Percentiles rank a stretch among this genome's conserved stretches.
These are phyloP conservation scores for Alternaria novae-zelandiae DNA, from an alignment of 2,329 filamentous ascomycete species.

Conservation along the genomic window DNA sequence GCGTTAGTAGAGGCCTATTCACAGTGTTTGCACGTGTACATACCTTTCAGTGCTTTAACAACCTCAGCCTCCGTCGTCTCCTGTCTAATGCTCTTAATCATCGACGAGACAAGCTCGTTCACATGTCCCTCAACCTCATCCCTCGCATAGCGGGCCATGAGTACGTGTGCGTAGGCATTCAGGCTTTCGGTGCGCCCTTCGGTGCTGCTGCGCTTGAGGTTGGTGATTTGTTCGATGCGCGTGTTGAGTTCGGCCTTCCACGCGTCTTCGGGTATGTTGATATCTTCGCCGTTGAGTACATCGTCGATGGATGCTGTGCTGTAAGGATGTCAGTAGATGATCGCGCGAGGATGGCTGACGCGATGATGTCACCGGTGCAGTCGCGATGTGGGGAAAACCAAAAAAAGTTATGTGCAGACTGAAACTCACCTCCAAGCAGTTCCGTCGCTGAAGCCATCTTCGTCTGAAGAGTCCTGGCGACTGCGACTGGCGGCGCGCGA, in stretches of 20 bases:
- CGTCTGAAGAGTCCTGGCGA: constrained; percentile 69
- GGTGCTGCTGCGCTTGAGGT: constrained; percentile 78
- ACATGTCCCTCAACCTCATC: constrained; percentile 66
- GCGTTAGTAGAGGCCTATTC: constrained; percentile 20
- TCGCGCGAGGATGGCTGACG: constrained; percentile 8
- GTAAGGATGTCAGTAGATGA: constrained; percentile 29
- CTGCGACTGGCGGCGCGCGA: constrained; percentile 61
- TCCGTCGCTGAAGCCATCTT: constrained; percentile 66
- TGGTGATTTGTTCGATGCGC: constrained; percentile 73
- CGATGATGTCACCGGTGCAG: constrained; percentile 36
- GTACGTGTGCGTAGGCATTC: constrained; percentile 65
- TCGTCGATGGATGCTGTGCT: constrained; percentile 73
- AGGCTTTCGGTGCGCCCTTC: constrained; percentile 72
- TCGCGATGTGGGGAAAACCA: constrained; percentile 12
- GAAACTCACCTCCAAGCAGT: constrained; percentile 62
- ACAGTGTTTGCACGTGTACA: background rate
- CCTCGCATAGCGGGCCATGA: constrained; percentile 72
- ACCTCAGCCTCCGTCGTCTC: constrained; percentile 74
- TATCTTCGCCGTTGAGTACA: constrained; percentile 59
- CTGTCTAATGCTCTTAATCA: constrained; percentile 73
- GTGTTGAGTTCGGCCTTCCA: constrained; percentile 70
- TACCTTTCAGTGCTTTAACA: constrained; percentile 70
- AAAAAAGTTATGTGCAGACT: constrained; percentile 11
- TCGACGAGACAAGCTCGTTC: constrained; percentile 67
- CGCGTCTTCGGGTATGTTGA: constrained; percentile 55